These are phyloP conservation scores for Fusarium sambucinum DNA, from an alignment of 2,329 filamentous ascomycete genomes.

Conservation along the genomic window DNA sequence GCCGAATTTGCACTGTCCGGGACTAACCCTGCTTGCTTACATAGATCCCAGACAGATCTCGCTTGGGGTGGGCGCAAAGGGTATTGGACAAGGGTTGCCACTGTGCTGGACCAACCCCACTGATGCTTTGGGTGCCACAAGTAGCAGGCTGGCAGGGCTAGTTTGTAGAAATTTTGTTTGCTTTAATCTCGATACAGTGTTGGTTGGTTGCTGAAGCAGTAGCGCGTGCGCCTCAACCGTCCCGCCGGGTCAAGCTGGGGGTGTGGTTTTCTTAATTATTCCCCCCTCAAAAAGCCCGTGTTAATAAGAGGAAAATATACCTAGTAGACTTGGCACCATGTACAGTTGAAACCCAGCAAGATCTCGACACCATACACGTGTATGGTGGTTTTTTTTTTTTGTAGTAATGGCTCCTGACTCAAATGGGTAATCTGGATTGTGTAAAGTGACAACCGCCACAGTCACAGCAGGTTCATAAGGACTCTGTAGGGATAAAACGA, in stretches of 20 bases:
- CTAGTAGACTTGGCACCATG: background rate
- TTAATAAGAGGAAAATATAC: conserved; percentile 13
- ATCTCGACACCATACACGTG: background rate
- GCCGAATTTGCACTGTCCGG: conserved; percentile 40
- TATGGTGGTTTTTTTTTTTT: background rate
- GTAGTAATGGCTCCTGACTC: conserved; percentile 6
- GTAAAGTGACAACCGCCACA: conserved; percentile 28
- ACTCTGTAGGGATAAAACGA: conserved; percentile 27
- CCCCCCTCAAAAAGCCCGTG: conserved; percentile 18
- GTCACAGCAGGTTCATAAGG: conserved; percentile 19
- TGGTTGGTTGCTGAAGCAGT: conserved; percentile 18
- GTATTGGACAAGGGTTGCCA: conserved; percentile 27
- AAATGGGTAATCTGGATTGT: conserved; percentile 1
- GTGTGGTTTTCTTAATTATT: conserved; percentile 2
- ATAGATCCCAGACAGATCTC: conserved; percentile 44
- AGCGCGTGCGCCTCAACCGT: conserved; percentile 31
- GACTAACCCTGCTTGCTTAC: conserved; percentile 38
- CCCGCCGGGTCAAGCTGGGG: conserved; percentile 24
- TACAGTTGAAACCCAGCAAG: background rate
- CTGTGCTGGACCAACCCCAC: conserved; percentile 33
- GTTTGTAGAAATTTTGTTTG: conserved; percentile 34
- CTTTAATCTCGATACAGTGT: conserved; percentile 17
- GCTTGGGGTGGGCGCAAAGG: conserved; percentile 28
- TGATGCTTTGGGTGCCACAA: conserved; percentile 11
- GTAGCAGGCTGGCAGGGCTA: conserved; percentile 13